Base-by-base conservation (phyloP, 2,329 filamentous ascomycete species). In the Curvularia verruculosa region DNA sequence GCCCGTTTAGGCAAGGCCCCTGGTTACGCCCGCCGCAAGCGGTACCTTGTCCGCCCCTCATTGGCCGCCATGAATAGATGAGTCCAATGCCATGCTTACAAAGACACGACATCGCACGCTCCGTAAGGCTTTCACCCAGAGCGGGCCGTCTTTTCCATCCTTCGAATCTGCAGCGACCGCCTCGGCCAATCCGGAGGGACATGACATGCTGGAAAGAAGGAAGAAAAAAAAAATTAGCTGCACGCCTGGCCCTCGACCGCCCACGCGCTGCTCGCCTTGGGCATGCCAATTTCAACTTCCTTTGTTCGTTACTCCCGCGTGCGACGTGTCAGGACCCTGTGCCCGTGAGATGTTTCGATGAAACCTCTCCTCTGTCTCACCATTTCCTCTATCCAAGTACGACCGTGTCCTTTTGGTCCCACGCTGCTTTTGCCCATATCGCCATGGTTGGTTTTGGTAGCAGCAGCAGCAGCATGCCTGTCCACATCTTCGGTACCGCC, bases 301-400 rank as follows among this genome's bases (percentile, higher is more conserved):
- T 61, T 60, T 64, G 56, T 55, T 54, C 47, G 59, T 39, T 13
- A 6, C 29, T 24, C 29, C 21, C 18, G 29, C 24, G 54, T 53
- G 41, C 24, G 28, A 45, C 40, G 44, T 54, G 49, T 56, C 62
- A 61, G 54, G 54, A 60, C 59, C 45, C 43, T 50, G 29, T 49
- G 28, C 8, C 39, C 13, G 43, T 44, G 34, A 36, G 47, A 39
- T 51, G 46, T 51, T 46, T 51, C 19, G 8, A 15, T 51, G 40
- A 50, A 28, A 65, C 65, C 52, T 56, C 58, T 60, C 39, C 18
- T n/a, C 34, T 23, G 43, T 36, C 31, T 36, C 53, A 59, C 59
- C 61, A 63, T 5, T 9, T 45, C n/a, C 24, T n/a, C 49, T 26
- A 34, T 21, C 28, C 5, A 10, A 10, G 26, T n/a, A 21, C 15